These are phyloP conservation scores for Eucalyptus sp. DNA, from an alignment of 345 rosid species.

Conservation along the genomic window DNA sequence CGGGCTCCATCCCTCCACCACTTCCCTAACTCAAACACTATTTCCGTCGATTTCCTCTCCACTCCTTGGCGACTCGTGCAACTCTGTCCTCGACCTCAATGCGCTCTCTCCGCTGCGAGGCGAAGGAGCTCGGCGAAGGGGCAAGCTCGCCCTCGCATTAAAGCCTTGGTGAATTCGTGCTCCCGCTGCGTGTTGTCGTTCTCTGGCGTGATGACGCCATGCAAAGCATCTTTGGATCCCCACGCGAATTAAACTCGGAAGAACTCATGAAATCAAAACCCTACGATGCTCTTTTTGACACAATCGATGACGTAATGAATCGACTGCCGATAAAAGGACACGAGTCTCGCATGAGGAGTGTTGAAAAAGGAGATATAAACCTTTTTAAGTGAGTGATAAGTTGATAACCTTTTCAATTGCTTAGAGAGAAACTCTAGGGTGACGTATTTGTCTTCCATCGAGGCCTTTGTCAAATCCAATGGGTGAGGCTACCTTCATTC, in stretches of 20 bases:
- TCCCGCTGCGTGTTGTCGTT: too few species aligned
- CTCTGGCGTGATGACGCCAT: neutral
- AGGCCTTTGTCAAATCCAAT: too few species aligned
- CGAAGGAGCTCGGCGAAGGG: neutral
- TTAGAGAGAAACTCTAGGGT: too few species aligned
- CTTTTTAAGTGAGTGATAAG: neutral
- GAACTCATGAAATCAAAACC: neutral
- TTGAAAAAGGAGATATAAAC: neutral
- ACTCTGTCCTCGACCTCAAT: neutral
- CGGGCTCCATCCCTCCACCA: neutral
- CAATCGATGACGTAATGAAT: neutral
- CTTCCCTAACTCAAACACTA: neutral
- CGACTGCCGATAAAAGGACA: neutral
- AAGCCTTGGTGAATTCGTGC: neutral
- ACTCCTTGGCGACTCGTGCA: neutral
- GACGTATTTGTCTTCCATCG: too few species aligned
- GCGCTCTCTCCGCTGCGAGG: neutral
- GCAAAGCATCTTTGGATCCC: conserved; percentile 10
- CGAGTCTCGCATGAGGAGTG: neutral
- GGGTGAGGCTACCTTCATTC: too few species aligned
- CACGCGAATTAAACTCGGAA: neutral
- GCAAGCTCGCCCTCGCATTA: neutral
- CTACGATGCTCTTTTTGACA: too few species aligned
- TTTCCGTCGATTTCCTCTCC: neutral
- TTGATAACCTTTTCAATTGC: neutral